Evolutionary conservation across 176 grass and related monocot species (phyloP).

Genomic region (Zoysia pacifica): DNA sequence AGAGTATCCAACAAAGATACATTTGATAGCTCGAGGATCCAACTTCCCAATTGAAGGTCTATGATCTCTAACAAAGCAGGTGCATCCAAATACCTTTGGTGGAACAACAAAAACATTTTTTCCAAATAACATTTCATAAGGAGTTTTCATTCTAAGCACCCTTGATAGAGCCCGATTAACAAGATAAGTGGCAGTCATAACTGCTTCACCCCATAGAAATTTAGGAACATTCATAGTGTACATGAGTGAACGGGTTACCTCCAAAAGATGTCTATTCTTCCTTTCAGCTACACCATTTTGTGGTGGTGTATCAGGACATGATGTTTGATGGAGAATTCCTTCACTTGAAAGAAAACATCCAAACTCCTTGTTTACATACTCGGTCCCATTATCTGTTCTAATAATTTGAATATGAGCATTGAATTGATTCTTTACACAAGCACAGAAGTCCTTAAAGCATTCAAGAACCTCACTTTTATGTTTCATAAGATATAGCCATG

Average conservation of each 20-base stretch:
- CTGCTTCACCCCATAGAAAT: background rate
- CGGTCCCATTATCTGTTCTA: too few relatives aligned
- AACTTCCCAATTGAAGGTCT: background rate
- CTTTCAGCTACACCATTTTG: too few relatives aligned
- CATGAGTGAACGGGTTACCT: too few relatives aligned
- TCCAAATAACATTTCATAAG: background rate
- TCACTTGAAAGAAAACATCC: too few relatives aligned
- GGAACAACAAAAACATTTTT: background rate
- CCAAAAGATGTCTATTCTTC: too few relatives aligned
- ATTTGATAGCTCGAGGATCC: background rate
- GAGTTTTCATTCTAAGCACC: background rate
- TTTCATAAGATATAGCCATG: background rate
- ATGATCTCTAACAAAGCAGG: constrained; percentile 3
- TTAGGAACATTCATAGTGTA: background rate
- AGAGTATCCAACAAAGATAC: background rate
- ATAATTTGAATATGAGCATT: too few relatives aligned
- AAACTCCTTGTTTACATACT: too few relatives aligned
- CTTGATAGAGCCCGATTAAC: background rate
- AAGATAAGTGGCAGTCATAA: background rate
- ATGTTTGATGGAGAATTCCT: too few relatives aligned
- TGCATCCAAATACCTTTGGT: background rate
- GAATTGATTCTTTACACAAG: background rate
- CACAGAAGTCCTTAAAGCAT: background rate
- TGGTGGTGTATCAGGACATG: too few relatives aligned
- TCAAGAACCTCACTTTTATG: constrained; percentile 12